Percentiles rank a stretch among this genome's conserved stretches.
phyloP scores from a whole-genome alignment of 2,329 filamentous ascomycete species.

The Sarocladium oryzae region DNA sequence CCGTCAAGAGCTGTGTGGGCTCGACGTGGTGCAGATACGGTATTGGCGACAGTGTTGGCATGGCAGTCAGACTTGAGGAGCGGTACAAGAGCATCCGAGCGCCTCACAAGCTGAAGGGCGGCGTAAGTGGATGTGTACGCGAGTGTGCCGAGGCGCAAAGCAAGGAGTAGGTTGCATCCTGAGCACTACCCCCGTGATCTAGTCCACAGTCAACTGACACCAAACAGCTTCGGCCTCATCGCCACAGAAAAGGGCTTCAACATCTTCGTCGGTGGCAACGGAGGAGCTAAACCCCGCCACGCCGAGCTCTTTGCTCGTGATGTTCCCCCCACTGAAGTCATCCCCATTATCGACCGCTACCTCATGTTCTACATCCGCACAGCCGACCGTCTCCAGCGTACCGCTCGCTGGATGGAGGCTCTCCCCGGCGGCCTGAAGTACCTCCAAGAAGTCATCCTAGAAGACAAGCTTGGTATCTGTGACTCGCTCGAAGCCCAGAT shows the following conservation, averaged over 20 bases:
- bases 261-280: constrained; percentile 84
- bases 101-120: constrained; percentile 88
- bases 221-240: constrained; percentile 71
- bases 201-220: not conserved
- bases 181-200: too few relatives aligned
- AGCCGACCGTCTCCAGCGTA: constrained; percentile 82
- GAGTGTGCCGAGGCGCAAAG: constrained; percentile 90
- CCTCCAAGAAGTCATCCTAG: constrained; percentile 72
- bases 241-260: constrained; percentile 92
- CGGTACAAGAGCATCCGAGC: constrained; percentile 86
- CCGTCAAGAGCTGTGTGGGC: constrained; percentile 87
- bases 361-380: constrained; percentile 92
- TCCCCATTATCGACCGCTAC: constrained; percentile 81
- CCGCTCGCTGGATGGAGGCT: constrained; percentile 79
- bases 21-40: constrained; percentile 89
- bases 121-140: constrained; percentile 83
- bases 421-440: constrained; percentile 81
- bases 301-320: constrained; percentile 81
- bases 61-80: constrained; percentile 83
- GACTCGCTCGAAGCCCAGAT: constrained; percentile 82
- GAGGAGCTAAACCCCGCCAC: constrained; percentile 77
- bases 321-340: constrained; percentile 72
- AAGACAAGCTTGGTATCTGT: constrained; percentile 81
- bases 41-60: constrained; percentile 82
- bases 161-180: constrained; percentile 61